These are phyloP conservation scores for Saccharomyces jurei DNA, from an alignment of 805 yeast species.

Conservation along the genomic window DNA sequence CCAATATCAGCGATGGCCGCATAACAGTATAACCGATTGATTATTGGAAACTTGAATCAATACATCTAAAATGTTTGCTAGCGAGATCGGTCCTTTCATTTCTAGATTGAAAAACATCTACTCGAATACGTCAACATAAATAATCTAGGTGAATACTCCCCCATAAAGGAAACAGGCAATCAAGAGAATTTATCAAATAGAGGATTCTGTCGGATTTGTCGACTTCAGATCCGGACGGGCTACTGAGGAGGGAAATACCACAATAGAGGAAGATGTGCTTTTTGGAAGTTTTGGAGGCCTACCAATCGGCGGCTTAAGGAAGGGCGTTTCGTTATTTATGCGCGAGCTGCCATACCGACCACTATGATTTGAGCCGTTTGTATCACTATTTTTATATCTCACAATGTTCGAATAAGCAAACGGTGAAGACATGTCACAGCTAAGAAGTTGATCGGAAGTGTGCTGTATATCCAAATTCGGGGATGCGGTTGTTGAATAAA, in stretches of 20 bases:
- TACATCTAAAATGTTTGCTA: not conserved
- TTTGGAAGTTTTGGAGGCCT: not conserved
- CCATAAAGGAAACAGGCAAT: not conserved
- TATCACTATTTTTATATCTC: not conserved
- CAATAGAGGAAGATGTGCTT: not conserved
- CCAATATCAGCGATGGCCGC: not conserved
- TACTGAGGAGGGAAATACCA: not conserved
- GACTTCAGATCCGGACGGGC: not conserved
- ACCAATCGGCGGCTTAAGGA: not conserved
- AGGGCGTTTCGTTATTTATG: not conserved
- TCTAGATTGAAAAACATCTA: not conserved
- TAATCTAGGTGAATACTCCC: not conserved
- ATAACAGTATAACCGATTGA: not conserved
- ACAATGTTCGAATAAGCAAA: not conserved
- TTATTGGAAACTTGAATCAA: not conserved
- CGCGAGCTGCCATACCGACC: not conserved
- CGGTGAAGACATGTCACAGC: not conserved
- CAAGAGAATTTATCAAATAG: not conserved
- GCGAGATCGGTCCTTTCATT: not conserved
- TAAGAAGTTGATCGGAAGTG: not conserved
- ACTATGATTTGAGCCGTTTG: not conserved
- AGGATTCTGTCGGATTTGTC: not conserved
- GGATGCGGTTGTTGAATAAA: not conserved
- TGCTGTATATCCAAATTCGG: not conserved
- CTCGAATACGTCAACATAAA: not conserved